Percentiles rank a stretch among this genome's conserved stretches.
phyloP scores from a whole-genome alignment of 805 yeast species.

The Candida germanica region DNA sequence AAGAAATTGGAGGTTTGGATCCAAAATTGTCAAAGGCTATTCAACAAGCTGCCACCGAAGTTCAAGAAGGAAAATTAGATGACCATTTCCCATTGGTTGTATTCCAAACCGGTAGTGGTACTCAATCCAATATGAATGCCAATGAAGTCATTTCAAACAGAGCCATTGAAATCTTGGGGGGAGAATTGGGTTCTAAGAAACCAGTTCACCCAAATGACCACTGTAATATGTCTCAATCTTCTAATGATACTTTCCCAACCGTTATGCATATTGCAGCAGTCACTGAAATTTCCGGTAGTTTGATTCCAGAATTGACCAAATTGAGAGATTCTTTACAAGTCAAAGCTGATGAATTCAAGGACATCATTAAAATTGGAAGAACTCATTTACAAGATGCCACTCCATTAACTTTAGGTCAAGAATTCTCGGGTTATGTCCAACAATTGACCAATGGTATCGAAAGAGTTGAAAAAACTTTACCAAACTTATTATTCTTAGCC shows the following conservation, averaged over 20 bases:
- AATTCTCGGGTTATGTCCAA: constrained; percentile 93
- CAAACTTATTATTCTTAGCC: constrained; percentile 77
- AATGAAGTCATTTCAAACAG: constrained; percentile 98
- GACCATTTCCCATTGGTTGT: constrained; percentile 98
- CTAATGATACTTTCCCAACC: constrained; percentile 98
- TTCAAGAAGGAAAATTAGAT: constrained; percentile 82
- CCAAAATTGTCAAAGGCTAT: constrained; percentile 82
- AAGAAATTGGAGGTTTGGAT: constrained; percentile 73
- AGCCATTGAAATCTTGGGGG: constrained; percentile 95
- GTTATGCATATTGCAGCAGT: constrained; percentile 99
- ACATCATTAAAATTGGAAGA: constrained; percentile 97
- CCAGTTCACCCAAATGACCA: constrained; percentile 99
- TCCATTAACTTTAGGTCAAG: constrained; percentile 96
- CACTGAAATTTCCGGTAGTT: constrained; percentile 69
- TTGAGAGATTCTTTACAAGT: constrained; percentile 75
- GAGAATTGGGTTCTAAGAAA: constrained; percentile 82
- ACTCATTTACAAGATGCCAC: constrained; percentile 99
- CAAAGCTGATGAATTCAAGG: constrained; percentile 79
- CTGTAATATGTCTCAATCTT: constrained; percentile 97
- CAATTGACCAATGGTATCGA: constrained; percentile 88
- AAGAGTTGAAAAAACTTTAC: constrained; percentile 75
- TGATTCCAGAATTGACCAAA: constrained; percentile 75
- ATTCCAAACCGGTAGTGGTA: constrained; percentile 98
- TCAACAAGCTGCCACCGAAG: constrained; percentile 93
- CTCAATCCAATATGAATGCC: constrained; percentile 98